Evolutionary conservation across 2,329 filamentous ascomycete species (phyloP), one percentile per base, ranked within the genome.

Genomic region (Sporothrix dimorphospora): DNA sequence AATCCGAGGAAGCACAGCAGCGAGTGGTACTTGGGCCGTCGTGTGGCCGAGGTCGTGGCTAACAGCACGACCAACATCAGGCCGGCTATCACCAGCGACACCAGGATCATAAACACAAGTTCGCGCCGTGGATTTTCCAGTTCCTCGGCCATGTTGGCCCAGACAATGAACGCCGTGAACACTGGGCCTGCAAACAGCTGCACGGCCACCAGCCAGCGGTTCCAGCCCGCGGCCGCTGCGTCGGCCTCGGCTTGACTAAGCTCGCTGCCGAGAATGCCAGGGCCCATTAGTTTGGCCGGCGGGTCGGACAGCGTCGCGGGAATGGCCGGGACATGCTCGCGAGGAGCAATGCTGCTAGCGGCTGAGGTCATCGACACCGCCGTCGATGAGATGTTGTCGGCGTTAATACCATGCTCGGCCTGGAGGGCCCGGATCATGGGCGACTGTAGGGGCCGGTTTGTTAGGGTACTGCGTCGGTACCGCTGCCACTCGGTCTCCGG

Each of bases 1-100:
- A 99, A 99, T 7, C 97, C 96, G 47, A 97, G 84, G 78, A 97
- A 93, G 79, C 94, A 97, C 61, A 98, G 86, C 30, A 95, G 78
- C 66, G 91, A 91, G 73, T 94, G 91, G 80, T 93, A 93, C 74
- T 86, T 89, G 0, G 93, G 92, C 40, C 91, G 90, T 45, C 86
- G 87, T 67, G 88, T 84, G 8, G 91, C 86, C 0, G 87, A 88
- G 0, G 94, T 97, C 24, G 90, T 90, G 4, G 89, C 73, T 2
- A 97, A 82, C 14, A 98, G 82, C 3, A 91, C 78, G 0, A 82
- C 86, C 57, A 98, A 85, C 57, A 92, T 82, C 27, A 91, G 79
- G 1, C 93, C 81, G 0, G 94, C 97, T 27, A 81, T 83, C 2
- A 94, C 78, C 0, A 98, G 85, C 19, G 92, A 90, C 74, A 86